Evolutionary conservation across 2,329 filamentous ascomycete species (phyloP).

Genomic region (Pestalotiopsis sp.): DNA sequence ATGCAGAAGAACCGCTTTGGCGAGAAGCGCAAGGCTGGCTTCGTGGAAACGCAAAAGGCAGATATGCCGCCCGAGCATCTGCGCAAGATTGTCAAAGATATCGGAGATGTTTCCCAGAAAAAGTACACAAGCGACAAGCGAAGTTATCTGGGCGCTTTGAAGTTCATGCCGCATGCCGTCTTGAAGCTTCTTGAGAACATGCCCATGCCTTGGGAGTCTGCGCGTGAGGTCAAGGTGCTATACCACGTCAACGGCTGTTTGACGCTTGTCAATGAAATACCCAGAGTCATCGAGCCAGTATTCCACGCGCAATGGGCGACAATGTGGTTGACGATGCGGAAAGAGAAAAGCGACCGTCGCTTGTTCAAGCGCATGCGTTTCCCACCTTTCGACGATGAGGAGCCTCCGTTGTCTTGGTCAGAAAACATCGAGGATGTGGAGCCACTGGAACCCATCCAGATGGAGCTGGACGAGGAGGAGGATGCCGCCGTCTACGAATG

Average conservation of each 20-base stretch:
- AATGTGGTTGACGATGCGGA: slow-evolving; percentile 98
- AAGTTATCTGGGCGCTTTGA: slow-evolving; percentile 93
- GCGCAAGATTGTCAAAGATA: slow-evolving; percentile 97
- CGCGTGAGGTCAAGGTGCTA: slow-evolving; percentile 93
- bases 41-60: slow-evolving; percentile 96
- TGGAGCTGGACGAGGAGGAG: slow-evolving; percentile 95
- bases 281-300: slow-evolving; percentile 94
- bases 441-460: slow-evolving; percentile 94
- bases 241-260: slow-evolving; percentile 98
- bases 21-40: slow-evolving; percentile 95
- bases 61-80: slow-evolving; percentile 98
- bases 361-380: slow-evolving; percentile 99
- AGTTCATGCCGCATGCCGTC: slow-evolving; percentile 99
- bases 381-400: slow-evolving; percentile 97
- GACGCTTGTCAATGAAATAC: slow-evolving; percentile 95
- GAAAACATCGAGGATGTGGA: slow-evolving; percentile 99
- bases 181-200: slow-evolving; percentile 98
- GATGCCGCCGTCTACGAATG: slow-evolving; percentile 91
- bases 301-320: slow-evolving; percentile 99
- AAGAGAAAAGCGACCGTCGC: slow-evolving; percentile 93
- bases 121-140: slow-evolving; percentile 99
- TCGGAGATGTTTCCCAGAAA: slow-evolving; percentile 98
- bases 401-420: slow-evolving; percentile 95
- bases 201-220: slow-evolving; percentile 99
- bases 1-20: slow-evolving; percentile 90